Evolutionary conservation across 2,329 filamentous ascomycete species (phyloP).

Genomic region (Sclerotiophoma versabilis): DNA sequence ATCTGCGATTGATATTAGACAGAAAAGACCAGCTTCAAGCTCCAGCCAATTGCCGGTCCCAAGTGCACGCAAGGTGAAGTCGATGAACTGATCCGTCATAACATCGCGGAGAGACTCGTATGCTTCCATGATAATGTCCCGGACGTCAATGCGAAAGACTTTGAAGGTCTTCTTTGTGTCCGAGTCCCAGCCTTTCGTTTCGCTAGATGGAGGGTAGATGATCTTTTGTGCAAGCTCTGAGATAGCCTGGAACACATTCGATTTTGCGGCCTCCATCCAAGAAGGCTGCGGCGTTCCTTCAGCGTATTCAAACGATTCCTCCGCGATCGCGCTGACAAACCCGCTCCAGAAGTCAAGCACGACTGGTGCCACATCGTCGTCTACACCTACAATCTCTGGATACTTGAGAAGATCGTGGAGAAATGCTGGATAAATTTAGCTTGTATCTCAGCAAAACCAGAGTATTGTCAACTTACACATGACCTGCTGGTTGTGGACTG

Average conservation of each 20-base stretch:
- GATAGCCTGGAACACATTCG: slow-evolving; percentile 68
- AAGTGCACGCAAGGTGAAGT: slow-evolving; percentile 53
- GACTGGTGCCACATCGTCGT: slow-evolving; percentile 77
- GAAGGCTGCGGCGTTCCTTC: slow-evolving; percentile 44
- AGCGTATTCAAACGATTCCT: slow-evolving; percentile 55
- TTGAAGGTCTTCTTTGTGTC: slow-evolving; percentile 71
- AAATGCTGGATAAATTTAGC: slow-evolving; percentile 44
- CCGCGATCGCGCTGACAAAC: slow-evolving; percentile 72
- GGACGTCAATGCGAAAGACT: slow-evolving; percentile 79
- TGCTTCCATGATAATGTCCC: slow-evolving; percentile 76
- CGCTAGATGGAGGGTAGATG: slow-evolving; percentile 67
- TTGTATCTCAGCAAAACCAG: neutral
- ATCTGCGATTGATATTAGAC: slow-evolving; percentile 71
- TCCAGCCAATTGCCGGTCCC: slow-evolving; percentile 55
- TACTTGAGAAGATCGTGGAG: slow-evolving; percentile 72
- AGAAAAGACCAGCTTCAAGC: slow-evolving; percentile 64
- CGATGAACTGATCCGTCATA: slow-evolving; percentile 57
- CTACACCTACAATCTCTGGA: slow-evolving; percentile 71
- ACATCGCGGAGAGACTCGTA: slow-evolving; percentile 63
- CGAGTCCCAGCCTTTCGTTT: slow-evolving; percentile 72
- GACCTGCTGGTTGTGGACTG: slow-evolving; percentile 44
- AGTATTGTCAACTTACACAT: slow-evolving; percentile 37
- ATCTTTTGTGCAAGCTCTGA: slow-evolving; percentile 74
- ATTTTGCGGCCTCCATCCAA: slow-evolving; percentile 67
- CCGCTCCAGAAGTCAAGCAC: slow-evolving; percentile 83